A percentile compares a stretch with the other conserved stretches of the same genome.
Evolutionary conservation across 2,329 filamentous ascomycete genomes (phyloP).

Genomic region (Penicillium fuscoglaucum): DNA sequence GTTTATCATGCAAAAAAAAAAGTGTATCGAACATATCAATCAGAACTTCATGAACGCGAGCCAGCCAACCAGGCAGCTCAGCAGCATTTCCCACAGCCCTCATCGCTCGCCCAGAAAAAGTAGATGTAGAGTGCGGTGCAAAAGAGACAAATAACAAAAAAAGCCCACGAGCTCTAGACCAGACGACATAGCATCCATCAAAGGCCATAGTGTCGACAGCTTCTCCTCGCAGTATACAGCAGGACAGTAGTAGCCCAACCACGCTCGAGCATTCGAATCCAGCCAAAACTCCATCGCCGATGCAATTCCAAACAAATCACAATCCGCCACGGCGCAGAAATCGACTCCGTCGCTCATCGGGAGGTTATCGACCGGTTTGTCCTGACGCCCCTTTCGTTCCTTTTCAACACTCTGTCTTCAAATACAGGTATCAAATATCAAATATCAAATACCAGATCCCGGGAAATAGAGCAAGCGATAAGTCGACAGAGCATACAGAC

Average conservation of each 20-base stretch:
- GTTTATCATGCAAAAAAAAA: slow-evolving; percentile 8
- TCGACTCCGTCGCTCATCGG: not conserved
- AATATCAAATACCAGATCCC: not conserved
- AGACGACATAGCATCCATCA: not conserved
- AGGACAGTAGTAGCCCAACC: not conserved
- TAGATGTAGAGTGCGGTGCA: not conserved
- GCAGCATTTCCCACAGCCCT: slow-evolving; percentile 2
- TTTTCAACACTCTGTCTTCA: not conserved
- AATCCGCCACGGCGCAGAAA: not conserved
- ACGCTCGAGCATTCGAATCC: not conserved
- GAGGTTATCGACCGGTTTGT: not conserved
- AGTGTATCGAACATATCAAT: slow-evolving; percentile 14
- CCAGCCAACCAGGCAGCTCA: slow-evolving; percentile 3
- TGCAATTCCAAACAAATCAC: slow-evolving; percentile 7
- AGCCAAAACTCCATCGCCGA: slow-evolving; percentile 9
- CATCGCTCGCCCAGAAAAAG: not conserved
- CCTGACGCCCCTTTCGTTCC: not conserved
- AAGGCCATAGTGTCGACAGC: not conserved
- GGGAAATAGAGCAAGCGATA: not conserved
- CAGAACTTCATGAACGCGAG: slow-evolving; percentile 12
- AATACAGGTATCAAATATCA: not conserved
- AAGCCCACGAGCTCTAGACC: not conserved
- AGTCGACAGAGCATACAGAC: not conserved
- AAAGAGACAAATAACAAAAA: not conserved
- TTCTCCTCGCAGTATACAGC: not conserved